These are phyloP conservation scores for Fraxinus baroniana DNA, from an alignment of 305 asterid genomes.

Conservation along the genomic window DNA sequence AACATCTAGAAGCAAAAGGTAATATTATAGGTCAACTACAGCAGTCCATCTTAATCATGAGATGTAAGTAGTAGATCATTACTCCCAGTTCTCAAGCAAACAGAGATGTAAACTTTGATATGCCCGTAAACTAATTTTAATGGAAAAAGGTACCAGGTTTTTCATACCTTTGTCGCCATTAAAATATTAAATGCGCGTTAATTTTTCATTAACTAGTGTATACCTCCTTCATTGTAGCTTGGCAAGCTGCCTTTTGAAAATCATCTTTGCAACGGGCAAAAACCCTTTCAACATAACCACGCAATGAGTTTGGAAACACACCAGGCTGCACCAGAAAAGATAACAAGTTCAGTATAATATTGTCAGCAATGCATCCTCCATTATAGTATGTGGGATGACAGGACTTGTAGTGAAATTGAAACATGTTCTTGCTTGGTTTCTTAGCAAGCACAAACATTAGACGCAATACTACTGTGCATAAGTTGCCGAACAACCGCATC, in stretches of 20 bases:
- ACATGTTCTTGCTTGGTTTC: not conserved
- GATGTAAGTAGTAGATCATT: not conserved
- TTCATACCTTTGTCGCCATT: constrained; percentile 19
- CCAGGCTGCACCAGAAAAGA: constrained; percentile 64
- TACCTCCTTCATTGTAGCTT: constrained; percentile 94
- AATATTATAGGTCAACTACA: not conserved
- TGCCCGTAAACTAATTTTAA: constrained; percentile 2
- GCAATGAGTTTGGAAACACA: constrained; percentile 78
- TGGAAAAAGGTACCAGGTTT: constrained; percentile 14
- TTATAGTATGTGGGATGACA: not conserved
- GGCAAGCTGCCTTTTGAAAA: constrained; percentile 74
- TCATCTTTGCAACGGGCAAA: constrained; percentile 94
- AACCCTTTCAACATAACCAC: constrained; percentile 98
- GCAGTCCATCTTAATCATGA: not conserved
- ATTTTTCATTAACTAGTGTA: constrained; percentile 19
- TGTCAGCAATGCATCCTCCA: constrained; percentile 14
- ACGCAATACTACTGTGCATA: not conserved
- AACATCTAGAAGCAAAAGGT: not conserved
- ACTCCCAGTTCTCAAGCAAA: constrained; percentile 10
- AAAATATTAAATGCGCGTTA: not conserved
- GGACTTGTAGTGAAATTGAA: not conserved
- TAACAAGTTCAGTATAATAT: constrained; percentile 22
- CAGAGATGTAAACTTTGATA: not conserved
- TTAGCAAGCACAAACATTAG: not conserved
- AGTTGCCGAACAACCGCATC: not conserved